These are phyloP conservation scores for Fraxinus paxiana DNA, from an alignment of 305 asterid genomes.

Conservation along the genomic window DNA sequence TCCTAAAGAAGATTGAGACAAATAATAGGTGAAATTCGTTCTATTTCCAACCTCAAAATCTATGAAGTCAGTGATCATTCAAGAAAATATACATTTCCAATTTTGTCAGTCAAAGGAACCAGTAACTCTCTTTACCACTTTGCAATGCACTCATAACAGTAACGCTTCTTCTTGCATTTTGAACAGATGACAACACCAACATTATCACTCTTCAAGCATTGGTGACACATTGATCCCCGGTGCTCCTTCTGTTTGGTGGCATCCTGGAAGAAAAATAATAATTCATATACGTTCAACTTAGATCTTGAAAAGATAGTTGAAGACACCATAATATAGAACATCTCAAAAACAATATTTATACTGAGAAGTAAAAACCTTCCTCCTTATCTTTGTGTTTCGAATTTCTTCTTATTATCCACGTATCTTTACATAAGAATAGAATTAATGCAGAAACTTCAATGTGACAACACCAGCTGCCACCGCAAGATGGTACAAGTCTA, in stretches of 20 bases:
- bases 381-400: neutral
- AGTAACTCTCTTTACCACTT: constrained; percentile 50
- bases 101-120: constrained; percentile 15
- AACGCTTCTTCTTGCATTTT: constrained; percentile 58
- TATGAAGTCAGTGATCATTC: neutral
- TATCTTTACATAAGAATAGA: neutral
- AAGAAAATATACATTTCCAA: neutral
- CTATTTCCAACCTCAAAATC: constrained; percentile 9
- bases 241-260: constrained; percentile 29
- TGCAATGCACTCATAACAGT: constrained; percentile 61
- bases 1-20: constrained; percentile 4
- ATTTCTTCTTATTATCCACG: constrained; percentile 4
- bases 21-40: neutral
- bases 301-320: constrained; percentile 7
- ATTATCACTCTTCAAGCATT: constrained; percentile 47
- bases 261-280: constrained; percentile 37
- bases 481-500: neutral
- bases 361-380: neutral
- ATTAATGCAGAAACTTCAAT: neutral
- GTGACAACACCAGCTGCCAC: neutral
- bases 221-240: constrained; percentile 49
- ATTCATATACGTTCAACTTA: constrained; percentile 6
- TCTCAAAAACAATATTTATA: neutral
- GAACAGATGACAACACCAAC: constrained; percentile 43
- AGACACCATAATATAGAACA: neutral